Percentiles rank a stretch among this genome's conserved stretches.
Evolutionary conservation across 768 basidiomycete genomes (phyloP).

Genomic region (Mycena albidolilacea): DNA sequence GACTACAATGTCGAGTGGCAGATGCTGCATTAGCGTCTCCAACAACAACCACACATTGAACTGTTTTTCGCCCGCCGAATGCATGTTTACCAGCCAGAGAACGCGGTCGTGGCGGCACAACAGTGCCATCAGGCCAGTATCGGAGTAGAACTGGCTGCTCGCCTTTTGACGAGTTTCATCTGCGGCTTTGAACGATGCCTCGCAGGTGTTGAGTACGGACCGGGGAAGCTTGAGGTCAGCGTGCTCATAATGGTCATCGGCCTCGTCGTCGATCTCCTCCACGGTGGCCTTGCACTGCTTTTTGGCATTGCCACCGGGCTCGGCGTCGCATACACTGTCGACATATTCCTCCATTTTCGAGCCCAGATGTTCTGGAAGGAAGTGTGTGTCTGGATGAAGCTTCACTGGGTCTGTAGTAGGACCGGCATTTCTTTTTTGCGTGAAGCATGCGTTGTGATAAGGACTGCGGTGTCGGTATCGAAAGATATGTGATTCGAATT

Average conservation of each 20-base stretch:
- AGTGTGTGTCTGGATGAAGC: constrained; percentile 25
- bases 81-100: constrained; percentile 55
- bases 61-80: constrained; percentile 51
- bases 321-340: not conserved
- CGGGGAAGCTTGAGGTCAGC: constrained; percentile 14
- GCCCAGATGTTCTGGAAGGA: constrained; percentile 22
- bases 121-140: constrained; percentile 53
- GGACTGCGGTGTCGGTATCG: too few species aligned
- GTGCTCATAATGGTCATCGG: constrained; percentile 3
- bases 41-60: constrained; percentile 49
- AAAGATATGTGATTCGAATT: too few species aligned
- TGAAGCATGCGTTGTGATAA: constrained; percentile 42
- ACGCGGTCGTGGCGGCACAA: constrained; percentile 50
- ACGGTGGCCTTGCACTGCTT: constrained; percentile 6
- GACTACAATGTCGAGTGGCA: constrained; percentile 46
- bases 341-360: constrained; percentile 16
- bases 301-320: not conserved
- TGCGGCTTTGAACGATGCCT: constrained; percentile 36
- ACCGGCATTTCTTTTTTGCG: constrained; percentile 30
- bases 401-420: constrained; percentile 18
- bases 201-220: constrained; percentile 31
- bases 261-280: not conserved
- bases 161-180: constrained; percentile 37
- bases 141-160: constrained; percentile 36
- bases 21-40: constrained; percentile 48